Evolutionary conservation across 352 stramenopile species (phyloP).

Genomic region (Phytopythium ostracodes): DNA sequence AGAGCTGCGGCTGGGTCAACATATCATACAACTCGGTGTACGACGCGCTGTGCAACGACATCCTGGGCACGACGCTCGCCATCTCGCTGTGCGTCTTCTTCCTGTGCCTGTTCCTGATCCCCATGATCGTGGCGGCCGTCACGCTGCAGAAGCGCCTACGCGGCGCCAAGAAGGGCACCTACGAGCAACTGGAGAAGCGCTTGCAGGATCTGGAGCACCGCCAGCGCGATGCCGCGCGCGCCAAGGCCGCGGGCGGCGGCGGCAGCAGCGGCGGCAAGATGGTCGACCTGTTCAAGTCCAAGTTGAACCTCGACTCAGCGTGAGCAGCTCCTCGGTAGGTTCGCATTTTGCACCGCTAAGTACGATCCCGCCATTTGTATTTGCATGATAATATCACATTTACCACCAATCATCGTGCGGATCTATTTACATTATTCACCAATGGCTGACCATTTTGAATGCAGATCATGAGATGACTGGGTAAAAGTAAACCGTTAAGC

Average conservation of each 20-base stretch:
- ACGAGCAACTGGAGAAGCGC: conserved; percentile 70
- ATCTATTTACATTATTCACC: neutral
- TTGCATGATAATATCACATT: neutral
- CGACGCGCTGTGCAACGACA: conserved; percentile 62
- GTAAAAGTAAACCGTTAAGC: neutral
- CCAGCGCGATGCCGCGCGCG: conserved; percentile 1
- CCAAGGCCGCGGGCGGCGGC: conserved; percentile 1
- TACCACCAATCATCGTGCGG: neutral
- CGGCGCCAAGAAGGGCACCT: conserved; percentile 70
- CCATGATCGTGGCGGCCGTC: conserved; percentile 65
- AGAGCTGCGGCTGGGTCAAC: conserved; percentile 80
- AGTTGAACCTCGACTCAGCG: conserved; percentile 25
- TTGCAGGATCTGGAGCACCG: conserved; percentile 63
- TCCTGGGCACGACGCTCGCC: conserved; percentile 71
- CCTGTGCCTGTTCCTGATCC: conserved; percentile 68
- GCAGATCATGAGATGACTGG: neutral
- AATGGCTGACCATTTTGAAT: neutral
- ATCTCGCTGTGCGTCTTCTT: conserved; percentile 79
- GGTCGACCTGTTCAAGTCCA: conserved; percentile 50
- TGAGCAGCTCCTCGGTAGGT: neutral
- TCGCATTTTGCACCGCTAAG: neutral
- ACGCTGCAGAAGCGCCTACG: conserved; percentile 78
- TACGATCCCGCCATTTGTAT: neutral
- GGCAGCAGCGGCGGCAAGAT: conserved; percentile 8
- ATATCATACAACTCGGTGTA: conserved; percentile 79